Conservation (phyloP, 257 asterid genomes). For the Mentha longifolia region DNA sequence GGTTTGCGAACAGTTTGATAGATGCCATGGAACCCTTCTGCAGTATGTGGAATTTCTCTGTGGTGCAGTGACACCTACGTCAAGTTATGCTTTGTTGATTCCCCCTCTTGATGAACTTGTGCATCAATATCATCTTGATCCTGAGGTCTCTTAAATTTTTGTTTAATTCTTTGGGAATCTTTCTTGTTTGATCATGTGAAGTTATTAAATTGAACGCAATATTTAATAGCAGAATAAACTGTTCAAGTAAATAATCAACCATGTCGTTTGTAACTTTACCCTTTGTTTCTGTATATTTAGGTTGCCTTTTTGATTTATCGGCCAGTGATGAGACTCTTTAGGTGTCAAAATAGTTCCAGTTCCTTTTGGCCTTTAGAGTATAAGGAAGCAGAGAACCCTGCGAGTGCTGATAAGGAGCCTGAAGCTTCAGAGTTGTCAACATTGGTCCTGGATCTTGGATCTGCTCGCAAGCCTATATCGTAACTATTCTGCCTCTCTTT, state of each 20-base stretch:
- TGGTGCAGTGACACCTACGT: constrained; percentile 80
- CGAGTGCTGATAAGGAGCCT: constrained; percentile 58
- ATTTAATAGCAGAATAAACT: not conserved
- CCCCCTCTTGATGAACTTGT: constrained; percentile 94
- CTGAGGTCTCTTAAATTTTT: constrained; percentile 68
- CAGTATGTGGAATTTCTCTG: constrained; percentile 97
- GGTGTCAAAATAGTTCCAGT: constrained; percentile 60
- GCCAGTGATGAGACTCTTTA: constrained; percentile 97
- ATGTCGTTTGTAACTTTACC: not conserved
- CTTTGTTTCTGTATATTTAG: constrained; percentile 49
- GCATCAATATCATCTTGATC: constrained; percentile 94
- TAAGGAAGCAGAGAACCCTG: constrained; percentile 49
- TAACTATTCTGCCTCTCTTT: constrained; percentile 42
- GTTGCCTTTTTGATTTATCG: constrained; percentile 95
- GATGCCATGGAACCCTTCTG: constrained; percentile 98
- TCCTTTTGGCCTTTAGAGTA: constrained; percentile 86
- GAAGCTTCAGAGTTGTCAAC: constrained; percentile 52
- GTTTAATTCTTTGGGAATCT: constrained; percentile 20
- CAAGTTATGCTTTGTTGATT: constrained; percentile 78
- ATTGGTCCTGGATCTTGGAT: constrained; percentile 79
- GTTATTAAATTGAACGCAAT: constrained; percentile 1
- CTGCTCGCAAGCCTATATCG: constrained; percentile 69
- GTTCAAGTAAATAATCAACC: constrained; percentile 16
- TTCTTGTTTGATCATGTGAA: constrained; percentile 10
- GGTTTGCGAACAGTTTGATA: constrained; percentile 97